Conservation (phyloP, 306 rosid genomes). For the Gleditsia sinensis region DNA sequence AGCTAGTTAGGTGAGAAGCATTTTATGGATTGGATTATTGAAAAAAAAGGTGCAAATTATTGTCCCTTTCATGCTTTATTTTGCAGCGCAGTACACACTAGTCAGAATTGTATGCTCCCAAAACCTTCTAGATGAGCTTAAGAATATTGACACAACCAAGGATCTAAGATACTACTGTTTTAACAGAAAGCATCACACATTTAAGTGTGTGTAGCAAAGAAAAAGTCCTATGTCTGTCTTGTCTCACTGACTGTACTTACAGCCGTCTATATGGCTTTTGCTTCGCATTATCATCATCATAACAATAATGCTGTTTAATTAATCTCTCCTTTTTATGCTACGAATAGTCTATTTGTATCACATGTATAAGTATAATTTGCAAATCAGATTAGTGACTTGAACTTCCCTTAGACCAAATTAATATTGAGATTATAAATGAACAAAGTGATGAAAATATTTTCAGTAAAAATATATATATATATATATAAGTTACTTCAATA, state of each 20-base stretch:
- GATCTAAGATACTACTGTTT: constrained; percentile 36
- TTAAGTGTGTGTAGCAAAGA: constrained; percentile 26
- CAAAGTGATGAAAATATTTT: too few relatives aligned
- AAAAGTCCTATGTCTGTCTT: constrained; percentile 21
- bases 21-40: background rate
- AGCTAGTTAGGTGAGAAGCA: background rate
- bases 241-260: constrained; percentile 35
- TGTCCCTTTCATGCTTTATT: constrained; percentile 11
- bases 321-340: constrained; percentile 47
- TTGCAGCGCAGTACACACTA: constrained; percentile 1
- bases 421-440: too few relatives aligned
- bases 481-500: too few relatives aligned
- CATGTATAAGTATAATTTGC: constrained; percentile 24
- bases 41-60: background rate
- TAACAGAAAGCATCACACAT: constrained; percentile 27
- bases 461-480: too few relatives aligned
- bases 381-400: background rate
- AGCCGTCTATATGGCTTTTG: constrained; percentile 27
- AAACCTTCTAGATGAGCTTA: constrained; percentile 11
- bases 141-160: constrained; percentile 29
- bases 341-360: constrained; percentile 37
- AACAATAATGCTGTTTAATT: constrained; percentile 33
- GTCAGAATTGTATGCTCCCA: background rate
- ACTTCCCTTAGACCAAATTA: too few relatives aligned
- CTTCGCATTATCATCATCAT: constrained; percentile 26